Conservation (phyloP, 164 flowering plant species). For the Macadamia integrifolia region DNA sequence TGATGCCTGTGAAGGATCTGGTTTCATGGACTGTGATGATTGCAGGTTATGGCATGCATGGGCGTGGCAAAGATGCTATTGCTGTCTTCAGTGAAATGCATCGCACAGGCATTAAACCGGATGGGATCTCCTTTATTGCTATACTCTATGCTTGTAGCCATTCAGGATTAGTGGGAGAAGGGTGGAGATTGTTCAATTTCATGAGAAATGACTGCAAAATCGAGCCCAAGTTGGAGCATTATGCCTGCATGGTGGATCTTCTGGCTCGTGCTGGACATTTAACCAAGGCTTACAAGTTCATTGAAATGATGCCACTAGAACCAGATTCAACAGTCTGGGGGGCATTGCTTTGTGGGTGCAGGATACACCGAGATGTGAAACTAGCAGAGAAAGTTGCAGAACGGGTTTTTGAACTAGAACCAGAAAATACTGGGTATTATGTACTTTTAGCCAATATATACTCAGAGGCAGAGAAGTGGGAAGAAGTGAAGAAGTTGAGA, state of each 20-base stretch:
- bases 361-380: conserved; percentile 45
- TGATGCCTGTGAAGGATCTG: conserved; percentile 33
- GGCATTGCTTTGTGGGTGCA: conserved; percentile 54
- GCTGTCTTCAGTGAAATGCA: conserved; percentile 44
- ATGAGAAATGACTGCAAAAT: conserved; percentile 47
- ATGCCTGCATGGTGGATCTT: conserved; percentile 67
- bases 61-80: conserved; percentile 52
- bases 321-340: conserved; percentile 70
- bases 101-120: conserved; percentile 36
- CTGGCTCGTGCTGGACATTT: conserved; percentile 50
- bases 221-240: conserved; percentile 52
- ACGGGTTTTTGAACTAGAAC: conserved; percentile 49
- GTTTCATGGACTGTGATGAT: conserved; percentile 68
- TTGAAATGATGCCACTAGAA: conserved; percentile 45
- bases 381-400: conserved; percentile 74
- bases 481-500: conserved; percentile 40
- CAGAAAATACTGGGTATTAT: conserved; percentile 55
- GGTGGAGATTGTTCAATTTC: conserved; percentile 42
- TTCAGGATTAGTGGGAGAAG: conserved; percentile 56
- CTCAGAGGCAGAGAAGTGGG: conserved; percentile 68
- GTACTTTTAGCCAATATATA: conserved; percentile 56
- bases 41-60: conserved; percentile 72
- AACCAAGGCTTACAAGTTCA: conserved; percentile 41
- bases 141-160: conserved; percentile 63
- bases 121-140: conserved; percentile 47